Conservation (phyloP, 345 rosid species). For the Eucalyptus marginata region DNA sequence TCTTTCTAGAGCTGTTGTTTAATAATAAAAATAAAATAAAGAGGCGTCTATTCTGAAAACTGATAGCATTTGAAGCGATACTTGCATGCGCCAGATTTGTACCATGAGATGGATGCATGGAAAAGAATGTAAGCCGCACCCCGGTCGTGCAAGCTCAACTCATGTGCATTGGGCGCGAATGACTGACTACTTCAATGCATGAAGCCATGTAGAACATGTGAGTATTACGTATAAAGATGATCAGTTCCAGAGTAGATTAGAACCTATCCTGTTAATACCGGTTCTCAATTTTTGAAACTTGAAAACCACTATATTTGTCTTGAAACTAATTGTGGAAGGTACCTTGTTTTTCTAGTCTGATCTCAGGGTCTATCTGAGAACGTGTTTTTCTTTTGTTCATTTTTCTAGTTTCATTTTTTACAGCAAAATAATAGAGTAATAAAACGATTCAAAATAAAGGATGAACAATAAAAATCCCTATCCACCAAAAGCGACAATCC, state of each 20-base stretch:
- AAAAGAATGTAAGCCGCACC: neutral
- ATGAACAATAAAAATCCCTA: neutral
- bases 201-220: neutral
- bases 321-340: neutral
- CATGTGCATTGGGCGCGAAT: neutral
- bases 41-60: neutral
- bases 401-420: neutral
- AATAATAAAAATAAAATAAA: neutral
- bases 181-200: neutral
- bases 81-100: neutral
- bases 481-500: neutral
- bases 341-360: neutral
- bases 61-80: neutral
- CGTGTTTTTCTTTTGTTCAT: neutral
- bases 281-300: neutral
- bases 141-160: neutral
- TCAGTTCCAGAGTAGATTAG: neutral
- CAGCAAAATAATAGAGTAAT: neutral
- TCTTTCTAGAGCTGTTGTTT: neutral
- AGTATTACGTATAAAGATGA: neutral
- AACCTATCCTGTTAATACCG: rapidly evolving
- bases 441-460: neutral
- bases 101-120: neutral
- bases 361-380: rapidly evolving
- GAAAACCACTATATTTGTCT: neutral